Conservation (phyloP, 805 yeast genomes). For the Priceomyces medius region DNA sequence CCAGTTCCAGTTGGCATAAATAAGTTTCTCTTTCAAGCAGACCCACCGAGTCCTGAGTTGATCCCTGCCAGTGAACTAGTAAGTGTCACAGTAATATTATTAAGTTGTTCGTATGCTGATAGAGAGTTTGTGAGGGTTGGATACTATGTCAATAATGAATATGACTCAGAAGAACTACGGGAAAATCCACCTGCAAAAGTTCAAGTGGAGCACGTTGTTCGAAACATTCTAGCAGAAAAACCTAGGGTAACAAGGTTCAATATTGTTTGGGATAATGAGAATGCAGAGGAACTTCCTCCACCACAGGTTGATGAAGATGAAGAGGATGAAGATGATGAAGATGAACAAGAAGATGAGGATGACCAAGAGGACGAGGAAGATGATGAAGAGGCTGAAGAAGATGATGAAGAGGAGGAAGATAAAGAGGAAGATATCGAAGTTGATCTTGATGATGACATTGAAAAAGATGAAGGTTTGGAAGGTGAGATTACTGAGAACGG, state of each 20-base stretch:
- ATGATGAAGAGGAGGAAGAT: constrained; percentile 36
- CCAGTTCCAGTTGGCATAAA: constrained; percentile 98
- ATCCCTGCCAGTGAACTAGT: constrained; percentile 96
- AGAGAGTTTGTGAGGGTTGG: constrained; percentile 97
- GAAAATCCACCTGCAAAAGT: constrained; percentile 94
- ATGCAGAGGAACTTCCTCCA: constrained; percentile 71
- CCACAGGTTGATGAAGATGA: constrained; percentile 63
- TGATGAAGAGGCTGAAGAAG: constrained; percentile 47
- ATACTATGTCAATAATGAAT: constrained; percentile 95
- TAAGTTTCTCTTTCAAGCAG: constrained; percentile 89
- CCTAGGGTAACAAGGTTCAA: constrained; percentile 97
- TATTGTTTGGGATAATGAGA: constrained; percentile 89
- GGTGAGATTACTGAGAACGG: constrained; percentile 17
- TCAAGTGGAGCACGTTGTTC: constrained; percentile 88
- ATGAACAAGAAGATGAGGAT: constrained; percentile 51
- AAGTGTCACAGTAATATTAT: constrained; percentile 87
- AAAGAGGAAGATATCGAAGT: constrained; percentile 40
- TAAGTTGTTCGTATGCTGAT: constrained; percentile 91
- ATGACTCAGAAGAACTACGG: constrained; percentile 87
- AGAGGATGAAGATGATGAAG: constrained; percentile 60
- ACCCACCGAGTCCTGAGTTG: constrained; percentile 93
- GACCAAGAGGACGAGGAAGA: constrained; percentile 48
- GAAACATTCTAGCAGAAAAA: constrained; percentile 94
- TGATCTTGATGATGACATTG: constrained; percentile 26
- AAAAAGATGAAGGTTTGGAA: constrained; percentile 19